Base-by-base conservation (phyloP, 352 stramenopile species). In the Pythium aquatile region DNA sequence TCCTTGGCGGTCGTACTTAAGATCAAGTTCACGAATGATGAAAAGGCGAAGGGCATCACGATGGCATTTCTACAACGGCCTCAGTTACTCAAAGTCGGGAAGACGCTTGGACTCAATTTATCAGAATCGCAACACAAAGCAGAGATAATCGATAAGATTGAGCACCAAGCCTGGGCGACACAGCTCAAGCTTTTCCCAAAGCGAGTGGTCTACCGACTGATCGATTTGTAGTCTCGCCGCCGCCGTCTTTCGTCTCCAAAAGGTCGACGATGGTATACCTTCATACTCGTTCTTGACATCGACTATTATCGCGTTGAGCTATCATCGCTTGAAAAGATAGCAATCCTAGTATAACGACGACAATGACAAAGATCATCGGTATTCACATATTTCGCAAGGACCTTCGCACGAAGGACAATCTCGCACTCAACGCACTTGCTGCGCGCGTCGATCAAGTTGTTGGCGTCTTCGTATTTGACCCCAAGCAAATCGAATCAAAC, bases 171-270 rank as follows among this genome's bases (percentile, higher is more conserved):
- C 5, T 35, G 26, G 16, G 16, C 48, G 17, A 55, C 17, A 17
- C 48, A 55, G 35, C 7, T 26, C 10, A 55, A 33, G 16, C 6
- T 55, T 8, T 55, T 55, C 14, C 48, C 48, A 11, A 55, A 55
- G 17, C 16, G 48, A 17, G 48, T 55, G 24, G 35, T 55, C 48
- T 55, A 55, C 24, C 20, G 28, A 35, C 26, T 55, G 10, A 20
- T 55, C 9, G 48, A 55, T 37, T 35, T 55, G 16, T 55, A 37
- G n/a, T n/a, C n/a, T n/a, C n/a, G n/a, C n/a, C n/a, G n/a, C n/a
- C n/a, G n/a, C n/a, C n/a, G n/a, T n/a, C n/a, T n/a, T n/a, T n/a
- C n/a, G n/a, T n/a, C n/a, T n/a, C n/a, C n/a, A n/a, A n/a, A n/a
- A n/a, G n/a, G n/a, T n/a, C n/a, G n/a, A n/a, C n/a, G n/a, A n/a